These are phyloP conservation scores for Vicia villosa DNA, from an alignment of 306 rosid species.

Conservation along the genomic window DNA sequence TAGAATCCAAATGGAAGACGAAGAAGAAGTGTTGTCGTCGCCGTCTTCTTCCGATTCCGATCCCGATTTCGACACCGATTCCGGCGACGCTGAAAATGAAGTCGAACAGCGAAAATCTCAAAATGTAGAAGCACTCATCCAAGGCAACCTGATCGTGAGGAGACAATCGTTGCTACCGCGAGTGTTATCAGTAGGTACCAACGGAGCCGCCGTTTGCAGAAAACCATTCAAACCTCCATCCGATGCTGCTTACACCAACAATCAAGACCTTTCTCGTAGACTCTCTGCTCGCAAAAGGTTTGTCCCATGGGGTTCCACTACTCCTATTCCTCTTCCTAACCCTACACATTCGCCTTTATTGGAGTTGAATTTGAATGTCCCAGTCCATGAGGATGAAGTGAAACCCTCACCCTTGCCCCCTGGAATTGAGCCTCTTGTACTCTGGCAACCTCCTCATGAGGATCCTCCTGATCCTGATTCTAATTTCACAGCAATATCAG, in stretches of 20 bases:
- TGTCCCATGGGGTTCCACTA: slow-evolving; percentile 85
- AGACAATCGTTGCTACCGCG: slow-evolving; percentile 86
- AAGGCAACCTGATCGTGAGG: slow-evolving; percentile 77
- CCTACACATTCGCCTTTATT: slow-evolving; percentile 13
- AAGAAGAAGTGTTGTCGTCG: not conserved
- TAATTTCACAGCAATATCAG: slow-evolving; percentile 51
- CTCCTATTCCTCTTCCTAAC: slow-evolving; percentile 28
- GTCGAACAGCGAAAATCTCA: slow-evolving; percentile 62
- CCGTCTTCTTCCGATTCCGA: not conserved
- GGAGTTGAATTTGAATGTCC: slow-evolving; percentile 20
- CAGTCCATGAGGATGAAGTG: slow-evolving; percentile 37
- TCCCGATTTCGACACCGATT: not conserved
- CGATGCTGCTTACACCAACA: slow-evolving; percentile 44
- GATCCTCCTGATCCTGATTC: slow-evolving; percentile 44
- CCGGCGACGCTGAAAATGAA: not conserved
- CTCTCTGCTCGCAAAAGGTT: slow-evolving; percentile 86
- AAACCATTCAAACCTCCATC: slow-evolving; percentile 90
- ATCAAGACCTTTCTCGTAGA: slow-evolving; percentile 70
- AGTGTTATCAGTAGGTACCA: slow-evolving; percentile 64
- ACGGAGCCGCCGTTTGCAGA: slow-evolving; percentile 71
- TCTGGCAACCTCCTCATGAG: slow-evolving; percentile 72
- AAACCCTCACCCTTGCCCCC: slow-evolving; percentile 58
- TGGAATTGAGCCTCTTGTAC: slow-evolving; percentile 73
- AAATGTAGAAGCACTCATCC: slow-evolving; percentile 83
- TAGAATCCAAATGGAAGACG: not conserved